phyloP scores from a whole-genome alignment of 2,329 filamentous ascomycete genomes.

The Beauveria medogensis region DNA sequence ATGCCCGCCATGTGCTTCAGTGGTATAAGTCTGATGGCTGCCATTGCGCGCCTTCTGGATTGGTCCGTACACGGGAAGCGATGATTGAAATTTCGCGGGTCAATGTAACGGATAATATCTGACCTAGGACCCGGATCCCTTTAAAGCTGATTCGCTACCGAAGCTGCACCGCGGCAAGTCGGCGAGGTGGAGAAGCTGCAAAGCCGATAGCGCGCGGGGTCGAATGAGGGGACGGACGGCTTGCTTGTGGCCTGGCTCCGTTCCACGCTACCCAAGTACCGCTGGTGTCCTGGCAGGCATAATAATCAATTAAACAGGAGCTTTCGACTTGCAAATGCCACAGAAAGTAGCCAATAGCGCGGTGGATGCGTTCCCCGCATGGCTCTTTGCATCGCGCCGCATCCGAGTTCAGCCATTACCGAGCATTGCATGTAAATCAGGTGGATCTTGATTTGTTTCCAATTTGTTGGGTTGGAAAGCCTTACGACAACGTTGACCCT shows the following conservation, averaged over 20 bases:
- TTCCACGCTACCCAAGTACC: background rate
- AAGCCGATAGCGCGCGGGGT: conserved; percentile 11
- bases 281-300: too few relatives aligned
- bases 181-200: conserved; percentile 5
- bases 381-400: background rate
- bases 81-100: too few relatives aligned
- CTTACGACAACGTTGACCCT: background rate
- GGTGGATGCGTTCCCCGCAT: background rate
- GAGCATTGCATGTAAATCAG: background rate
- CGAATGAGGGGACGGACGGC: background rate
- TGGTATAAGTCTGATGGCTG: conserved; percentile 11
- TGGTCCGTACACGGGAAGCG: background rate
- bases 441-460: background rate
- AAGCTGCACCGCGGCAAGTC: conserved; percentile 5
- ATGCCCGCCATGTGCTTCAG: conserved; percentile 8
- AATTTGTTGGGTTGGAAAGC: background rate
- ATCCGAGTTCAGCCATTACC: conserved; percentile 4
- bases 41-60: background rate
- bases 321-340: too few relatives aligned
- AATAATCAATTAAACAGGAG: too few relatives aligned
- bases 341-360: too few relatives aligned
- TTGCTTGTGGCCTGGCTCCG: background rate
- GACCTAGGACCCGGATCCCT: background rate
- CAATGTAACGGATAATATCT: background rate
- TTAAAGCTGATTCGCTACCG: background rate